Evolutionary conservation across 805 yeast genomes (phyloP), one percentile per base, ranked within the genome.

Genomic region (Yarrowia porcina): DNA sequence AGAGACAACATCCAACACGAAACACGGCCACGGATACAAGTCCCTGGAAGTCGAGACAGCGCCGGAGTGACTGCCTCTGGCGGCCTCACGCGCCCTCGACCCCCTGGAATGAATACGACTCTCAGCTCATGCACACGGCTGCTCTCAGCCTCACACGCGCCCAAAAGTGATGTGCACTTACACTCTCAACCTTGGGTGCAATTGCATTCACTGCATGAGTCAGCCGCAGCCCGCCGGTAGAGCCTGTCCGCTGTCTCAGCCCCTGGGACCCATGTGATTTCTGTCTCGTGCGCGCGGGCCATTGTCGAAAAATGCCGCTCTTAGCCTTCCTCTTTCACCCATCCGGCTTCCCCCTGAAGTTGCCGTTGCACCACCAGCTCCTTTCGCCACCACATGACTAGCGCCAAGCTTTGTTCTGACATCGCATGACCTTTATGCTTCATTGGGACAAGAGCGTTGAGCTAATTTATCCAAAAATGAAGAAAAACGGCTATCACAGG

Each of bases 361-460:
- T 11, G 33, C 21, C 20, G 23, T 17, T 20, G 23, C 21, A 36
- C 18, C 27, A 20, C 7, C 54, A 30, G 54, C 20, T 28, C 23
- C 21, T 13, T 18, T 30, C 35, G 39, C 39, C 56, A 49, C 56
- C 56, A 33, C 52, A 28, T 45, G 52, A 45, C 56, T 47, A 32
- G 30, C 18, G 7, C 23, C 21, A 17, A 5, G 12, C 56, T 33
- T 49, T 49, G 56, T 49, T n/a, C 39, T 32, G 17, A 21, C 56
- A 33, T 49, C 56, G 56, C 56, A 49, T 49, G 56, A 32, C 39
- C 56, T 32, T 49, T 49, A 49, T 49, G 56, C 56, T 32, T 32
- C 30, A 13, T 49, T 49, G 56, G 56, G 56, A 49, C 56, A 49
- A 33, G 56, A 49, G 56, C 56, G 39, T 21, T 21, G 56, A 49